Evolutionary conservation across 768 basidiomycete species (phyloP).

Genomic region (Leccinum fibrillosum): DNA sequence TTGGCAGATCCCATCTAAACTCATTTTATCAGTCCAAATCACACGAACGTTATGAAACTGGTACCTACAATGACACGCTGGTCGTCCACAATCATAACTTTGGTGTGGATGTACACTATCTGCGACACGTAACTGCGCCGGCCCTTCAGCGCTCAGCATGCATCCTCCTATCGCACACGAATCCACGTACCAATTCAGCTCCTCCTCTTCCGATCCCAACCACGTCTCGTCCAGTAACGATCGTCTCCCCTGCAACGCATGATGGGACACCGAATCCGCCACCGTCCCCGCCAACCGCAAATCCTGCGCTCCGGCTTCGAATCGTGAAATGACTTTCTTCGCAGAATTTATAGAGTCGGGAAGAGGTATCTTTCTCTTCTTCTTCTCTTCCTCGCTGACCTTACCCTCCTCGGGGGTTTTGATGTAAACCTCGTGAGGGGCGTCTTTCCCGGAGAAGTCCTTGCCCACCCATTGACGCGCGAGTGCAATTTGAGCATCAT

Average conservation of each 20-base stretch:
- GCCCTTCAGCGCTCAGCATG: slow-evolving; percentile 5
- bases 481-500: slow-evolving; percentile 83
- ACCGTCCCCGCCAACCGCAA: slow-evolving; percentile 62
- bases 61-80: slow-evolving; percentile 75
- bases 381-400: slow-evolving; percentile 51
- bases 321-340: slow-evolving; percentile 58
- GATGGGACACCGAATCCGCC: slow-evolving; percentile 77
- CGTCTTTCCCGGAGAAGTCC: slow-evolving; percentile 32
- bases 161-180: background rate
- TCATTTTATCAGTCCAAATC: slow-evolving; percentile 2
- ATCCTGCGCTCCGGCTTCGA: slow-evolving; percentile 60
- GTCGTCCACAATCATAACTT: slow-evolving; percentile 95
- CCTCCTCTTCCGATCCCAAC: slow-evolving; percentile 81
- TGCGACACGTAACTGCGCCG: slow-evolving; percentile 72
- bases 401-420: slow-evolving; percentile 49
- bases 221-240: slow-evolving; percentile 74
- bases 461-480: slow-evolving; percentile 70
- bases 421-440: slow-evolving; percentile 54
- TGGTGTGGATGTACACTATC: slow-evolving; percentile 79
- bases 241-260: slow-evolving; percentile 64
- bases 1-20: slow-evolving; percentile 89
- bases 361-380: slow-evolving; percentile 61
- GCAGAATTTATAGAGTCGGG: slow-evolving; percentile 66
- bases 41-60: background rate
- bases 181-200: slow-evolving; percentile 66